Conservation (phyloP, 2,329 filamentous ascomycete species). For the Beauveria sp. region DNA sequence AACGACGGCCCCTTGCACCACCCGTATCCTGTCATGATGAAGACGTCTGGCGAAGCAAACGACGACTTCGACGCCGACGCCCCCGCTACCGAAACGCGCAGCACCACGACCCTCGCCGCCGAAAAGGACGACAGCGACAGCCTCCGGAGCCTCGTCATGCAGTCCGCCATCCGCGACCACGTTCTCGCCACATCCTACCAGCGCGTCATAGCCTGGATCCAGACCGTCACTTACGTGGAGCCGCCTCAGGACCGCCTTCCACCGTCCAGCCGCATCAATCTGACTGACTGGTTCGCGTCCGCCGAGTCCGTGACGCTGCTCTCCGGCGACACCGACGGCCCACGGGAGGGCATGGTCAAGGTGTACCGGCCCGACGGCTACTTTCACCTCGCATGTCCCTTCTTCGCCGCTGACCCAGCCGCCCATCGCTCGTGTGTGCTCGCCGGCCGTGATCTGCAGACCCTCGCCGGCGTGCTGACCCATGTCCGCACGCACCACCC, state of each 20-base stretch:
- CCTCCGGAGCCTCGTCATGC: neutral
- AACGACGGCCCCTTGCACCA: too few species aligned
- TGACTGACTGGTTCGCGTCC: neutral
- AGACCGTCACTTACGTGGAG: neutral
- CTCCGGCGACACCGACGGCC: too few species aligned
- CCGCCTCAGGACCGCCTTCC: neutral
- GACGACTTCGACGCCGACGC: neutral
- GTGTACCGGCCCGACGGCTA: neutral
- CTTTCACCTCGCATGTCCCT: conserved; percentile 3
- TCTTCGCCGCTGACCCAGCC: neutral
- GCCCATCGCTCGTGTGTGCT: neutral
- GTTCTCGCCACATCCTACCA: neutral
- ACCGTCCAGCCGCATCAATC: neutral
- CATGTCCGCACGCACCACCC: neutral
- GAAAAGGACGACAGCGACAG: neutral
- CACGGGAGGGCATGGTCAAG: neutral
- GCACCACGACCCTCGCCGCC: conserved; percentile 2
- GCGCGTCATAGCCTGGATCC: neutral
- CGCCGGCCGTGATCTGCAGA: neutral
- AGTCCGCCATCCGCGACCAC: neutral
- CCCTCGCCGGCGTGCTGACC: neutral
- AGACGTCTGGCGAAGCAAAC: neutral
- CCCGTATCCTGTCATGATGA: too few species aligned
- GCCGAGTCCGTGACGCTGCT: neutral
- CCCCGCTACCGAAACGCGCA: neutral